These are phyloP conservation scores for Chlamydomonas reinhardtii DNA, from an alignment of 163 green algal genomes.

Conservation along the genomic window DNA sequence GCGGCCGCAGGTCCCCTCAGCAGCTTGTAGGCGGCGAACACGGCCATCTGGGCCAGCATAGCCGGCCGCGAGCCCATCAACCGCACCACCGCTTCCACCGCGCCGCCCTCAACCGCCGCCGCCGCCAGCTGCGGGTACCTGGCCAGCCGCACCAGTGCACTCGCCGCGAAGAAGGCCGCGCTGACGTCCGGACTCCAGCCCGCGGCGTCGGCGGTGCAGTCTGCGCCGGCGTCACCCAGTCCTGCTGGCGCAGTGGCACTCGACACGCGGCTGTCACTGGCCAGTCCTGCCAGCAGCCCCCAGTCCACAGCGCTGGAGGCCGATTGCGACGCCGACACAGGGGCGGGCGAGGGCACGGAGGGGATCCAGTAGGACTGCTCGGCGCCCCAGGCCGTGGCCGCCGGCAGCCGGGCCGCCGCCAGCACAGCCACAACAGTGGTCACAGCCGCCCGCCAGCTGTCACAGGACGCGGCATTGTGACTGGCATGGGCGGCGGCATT, in stretches of 20 bases:
- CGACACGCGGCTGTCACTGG: background rate
- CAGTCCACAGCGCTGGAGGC: too few species aligned
- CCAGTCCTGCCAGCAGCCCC: background rate
- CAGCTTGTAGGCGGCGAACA: conserved; percentile 57
- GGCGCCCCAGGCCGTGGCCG: too few species aligned
- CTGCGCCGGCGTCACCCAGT: background rate
- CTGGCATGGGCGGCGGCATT: background rate
- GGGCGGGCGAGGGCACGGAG: background rate
- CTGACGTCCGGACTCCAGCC: conserved; percentile 11
- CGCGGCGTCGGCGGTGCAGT: background rate
- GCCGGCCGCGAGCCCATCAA: conserved; percentile 13
- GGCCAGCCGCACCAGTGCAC: background rate
- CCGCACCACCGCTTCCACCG: conserved; percentile 2
- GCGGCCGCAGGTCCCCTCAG: background rate
- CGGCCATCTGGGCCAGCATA: conserved; percentile 47
- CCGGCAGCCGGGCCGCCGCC: background rate
- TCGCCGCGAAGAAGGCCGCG: conserved; percentile 13
- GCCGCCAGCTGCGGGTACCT: conserved; percentile 5
- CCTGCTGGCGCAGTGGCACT: background rate
- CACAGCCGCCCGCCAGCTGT: background rate
- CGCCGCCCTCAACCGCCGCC: conserved; percentile 29
- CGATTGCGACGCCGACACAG: background rate
- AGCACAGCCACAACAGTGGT: conserved; percentile 10
- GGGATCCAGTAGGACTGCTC: too few species aligned
- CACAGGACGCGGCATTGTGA: too few species aligned